phyloP scores from a whole-genome alignment of 2,329 filamentous ascomycete genomes.

The Coniochaeta hoffmannii region DNA sequence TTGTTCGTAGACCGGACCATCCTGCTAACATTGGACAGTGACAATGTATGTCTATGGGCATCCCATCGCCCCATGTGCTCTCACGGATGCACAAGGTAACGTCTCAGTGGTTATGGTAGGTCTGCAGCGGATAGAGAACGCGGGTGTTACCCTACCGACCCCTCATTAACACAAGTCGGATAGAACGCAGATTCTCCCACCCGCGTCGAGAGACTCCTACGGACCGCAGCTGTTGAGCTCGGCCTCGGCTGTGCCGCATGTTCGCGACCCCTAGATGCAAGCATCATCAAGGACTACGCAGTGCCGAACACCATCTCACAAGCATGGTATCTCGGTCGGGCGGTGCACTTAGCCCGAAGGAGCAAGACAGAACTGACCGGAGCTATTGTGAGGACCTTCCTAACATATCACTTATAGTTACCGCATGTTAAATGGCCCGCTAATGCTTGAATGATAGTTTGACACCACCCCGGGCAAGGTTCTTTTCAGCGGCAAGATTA shows the following conservation, averaged over 20 bases:
- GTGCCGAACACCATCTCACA: conserved; percentile 26
- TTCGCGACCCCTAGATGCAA: conserved; percentile 23
- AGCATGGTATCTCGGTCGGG: conserved; percentile 25
- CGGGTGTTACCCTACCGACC: not conserved
- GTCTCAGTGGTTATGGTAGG: conserved; percentile 23
- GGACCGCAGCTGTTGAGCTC: conserved; percentile 28
- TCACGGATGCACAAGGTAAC: conserved; percentile 29
- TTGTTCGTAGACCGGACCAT: not conserved
- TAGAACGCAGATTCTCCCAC: conserved; percentile 25
- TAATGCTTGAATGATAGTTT: conserved; percentile 7
- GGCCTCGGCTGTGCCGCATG: conserved; percentile 29
- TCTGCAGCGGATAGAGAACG: too few relatives aligned
- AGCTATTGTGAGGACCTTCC: conserved; percentile 13
- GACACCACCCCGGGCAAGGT: conserved; percentile 21
- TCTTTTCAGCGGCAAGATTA: conserved; percentile 26
- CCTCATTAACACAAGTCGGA: not conserved
- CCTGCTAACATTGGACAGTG: conserved; percentile 13
- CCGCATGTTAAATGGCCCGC: conserved; percentile 2
- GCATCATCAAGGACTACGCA: conserved; percentile 23
- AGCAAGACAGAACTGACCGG: conserved; percentile 20
- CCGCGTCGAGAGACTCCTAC: conserved; percentile 26
- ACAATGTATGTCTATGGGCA: conserved; percentile 30
- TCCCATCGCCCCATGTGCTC: conserved; percentile 25
- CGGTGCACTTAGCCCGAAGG: conserved; percentile 21
- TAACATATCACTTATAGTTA: too few relatives aligned